Evolutionary conservation across 2,329 filamentous ascomycete genomes (phyloP).

Genomic region (Aspergillus caelatus): DNA sequence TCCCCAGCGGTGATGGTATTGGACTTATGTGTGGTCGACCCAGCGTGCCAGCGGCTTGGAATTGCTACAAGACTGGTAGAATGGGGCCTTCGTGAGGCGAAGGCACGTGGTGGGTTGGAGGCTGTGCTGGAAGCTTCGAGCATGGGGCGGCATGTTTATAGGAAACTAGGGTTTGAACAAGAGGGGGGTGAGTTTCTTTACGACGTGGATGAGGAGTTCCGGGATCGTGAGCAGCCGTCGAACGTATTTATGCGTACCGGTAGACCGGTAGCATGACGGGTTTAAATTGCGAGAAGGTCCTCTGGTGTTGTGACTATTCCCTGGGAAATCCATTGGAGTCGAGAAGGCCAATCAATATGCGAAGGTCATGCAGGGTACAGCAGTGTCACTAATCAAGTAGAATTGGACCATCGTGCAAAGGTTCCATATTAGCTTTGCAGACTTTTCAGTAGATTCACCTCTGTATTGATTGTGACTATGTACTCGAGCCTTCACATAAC

Average conservation of each 20-base stretch:
- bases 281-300: fast-evolving
- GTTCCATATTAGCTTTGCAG: too few relatives aligned
- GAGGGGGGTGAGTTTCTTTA: background rate
- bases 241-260: background rate
- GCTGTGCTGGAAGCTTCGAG: background rate
- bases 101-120: background rate
- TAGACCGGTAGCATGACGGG: background rate
- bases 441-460: too few relatives aligned
- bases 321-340: too few relatives aligned
- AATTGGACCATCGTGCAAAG: too few relatives aligned
- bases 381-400: too few relatives aligned
- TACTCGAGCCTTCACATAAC: too few relatives aligned
- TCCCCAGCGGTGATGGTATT: background rate
- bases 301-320: too few relatives aligned
- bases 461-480: too few relatives aligned
- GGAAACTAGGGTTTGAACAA: background rate
- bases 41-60: background rate
- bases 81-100: background rate
- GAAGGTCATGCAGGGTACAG: too few relatives aligned
- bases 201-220: background rate
- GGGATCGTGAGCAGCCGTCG: background rate
- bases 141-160: background rate
- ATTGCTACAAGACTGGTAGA: background rate
- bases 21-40: background rate
- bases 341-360: too few relatives aligned